Evolutionary conservation across 495 filamentous ascomycete genomes (phyloP).

Genomic region (Lepidopterella palustris): DNA sequence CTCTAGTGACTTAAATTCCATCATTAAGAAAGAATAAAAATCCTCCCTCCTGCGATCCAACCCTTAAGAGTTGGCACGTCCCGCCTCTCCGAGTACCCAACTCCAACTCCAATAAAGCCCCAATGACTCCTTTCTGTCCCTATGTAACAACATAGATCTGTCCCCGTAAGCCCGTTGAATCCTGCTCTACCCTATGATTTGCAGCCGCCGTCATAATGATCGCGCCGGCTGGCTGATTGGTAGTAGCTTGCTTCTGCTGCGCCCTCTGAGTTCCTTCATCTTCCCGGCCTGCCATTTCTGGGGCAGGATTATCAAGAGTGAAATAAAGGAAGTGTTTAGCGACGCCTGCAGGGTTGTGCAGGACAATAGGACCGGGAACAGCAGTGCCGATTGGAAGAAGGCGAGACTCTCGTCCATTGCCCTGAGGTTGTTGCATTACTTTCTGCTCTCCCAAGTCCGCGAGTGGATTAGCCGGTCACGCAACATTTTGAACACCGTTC

Average conservation of each 20-base stretch:
- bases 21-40: background rate
- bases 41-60: background rate
- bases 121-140: background rate
- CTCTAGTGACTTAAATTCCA: no score
- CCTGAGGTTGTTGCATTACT: background rate
- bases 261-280: background rate
- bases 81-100: background rate
- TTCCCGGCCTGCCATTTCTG: background rate
- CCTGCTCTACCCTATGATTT: background rate
- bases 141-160: conserved; percentile 4
- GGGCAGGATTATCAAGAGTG: background rate
- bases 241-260: background rate
- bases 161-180: background rate
- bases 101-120: conserved; percentile 7
- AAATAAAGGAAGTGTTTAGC: background rate
- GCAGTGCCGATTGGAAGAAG: background rate
- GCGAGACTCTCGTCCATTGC: background rate
- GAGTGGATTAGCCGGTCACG: background rate
- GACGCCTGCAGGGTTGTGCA: background rate
- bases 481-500: background rate
- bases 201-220: background rate
- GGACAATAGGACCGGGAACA: background rate
- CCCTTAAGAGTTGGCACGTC: conserved; percentile 1
- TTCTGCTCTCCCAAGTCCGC: conserved; percentile 7
- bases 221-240: background rate